phyloP scores from a whole-genome alignment of 2,329 filamentous ascomycete species.

The Zasmidium angulare region DNA sequence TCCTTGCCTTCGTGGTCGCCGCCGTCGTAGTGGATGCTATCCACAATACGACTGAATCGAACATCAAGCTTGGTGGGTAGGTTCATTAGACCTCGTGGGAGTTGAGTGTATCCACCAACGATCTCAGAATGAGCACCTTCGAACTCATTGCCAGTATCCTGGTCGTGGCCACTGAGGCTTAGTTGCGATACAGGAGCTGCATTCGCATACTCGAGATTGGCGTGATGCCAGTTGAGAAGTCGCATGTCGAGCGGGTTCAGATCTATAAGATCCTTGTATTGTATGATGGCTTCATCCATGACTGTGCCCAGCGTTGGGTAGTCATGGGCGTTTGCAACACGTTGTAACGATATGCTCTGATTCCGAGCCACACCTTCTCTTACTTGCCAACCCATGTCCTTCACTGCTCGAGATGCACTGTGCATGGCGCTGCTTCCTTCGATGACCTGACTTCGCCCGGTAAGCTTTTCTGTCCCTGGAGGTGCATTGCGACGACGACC shows the following conservation, averaged over 20 bases:
- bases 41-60: constrained; percentile 70
- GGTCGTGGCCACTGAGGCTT: constrained; percentile 90
- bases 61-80: constrained; percentile 76
- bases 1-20: constrained; percentile 27
- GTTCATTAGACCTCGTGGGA: constrained; percentile 81
- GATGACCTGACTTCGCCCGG: constrained; percentile 70
- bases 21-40: constrained; percentile 64
- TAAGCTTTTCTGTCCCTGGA: constrained; percentile 59
- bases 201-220: constrained; percentile 97
- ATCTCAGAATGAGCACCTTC: constrained; percentile 93
- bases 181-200: constrained; percentile 83
- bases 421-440: constrained; percentile 67
- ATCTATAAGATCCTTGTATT: constrained; percentile 81
- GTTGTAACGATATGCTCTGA: constrained; percentile 62
- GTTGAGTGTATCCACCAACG: constrained; percentile 87
- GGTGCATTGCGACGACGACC: constrained; percentile 47
- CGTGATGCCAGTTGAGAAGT: constrained; percentile 95
- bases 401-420: constrained; percentile 74
- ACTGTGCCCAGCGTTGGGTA: constrained; percentile 82
- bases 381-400: constrained; percentile 78
- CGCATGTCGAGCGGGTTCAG: constrained; percentile 83
- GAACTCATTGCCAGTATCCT: constrained; percentile 97
- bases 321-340: constrained; percentile 59
- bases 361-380: constrained; percentile 61
- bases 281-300: constrained; percentile 84